Base-by-base conservation (phyloP, 2,329 filamentous ascomycete genomes). In the Botrytis hyacinthi region DNA sequence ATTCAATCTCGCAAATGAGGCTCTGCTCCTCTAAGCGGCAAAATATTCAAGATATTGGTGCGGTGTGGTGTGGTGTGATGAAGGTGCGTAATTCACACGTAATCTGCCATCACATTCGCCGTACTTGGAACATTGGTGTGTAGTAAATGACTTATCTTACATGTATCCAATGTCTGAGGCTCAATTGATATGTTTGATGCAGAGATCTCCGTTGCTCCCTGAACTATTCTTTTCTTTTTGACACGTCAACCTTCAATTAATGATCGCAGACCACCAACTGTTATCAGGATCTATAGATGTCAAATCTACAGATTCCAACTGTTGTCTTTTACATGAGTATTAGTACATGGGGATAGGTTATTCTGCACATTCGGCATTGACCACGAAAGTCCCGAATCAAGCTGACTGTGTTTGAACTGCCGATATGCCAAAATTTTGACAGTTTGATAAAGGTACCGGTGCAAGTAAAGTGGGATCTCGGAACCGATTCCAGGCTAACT, bases 351-450 rank as follows among this genome's bases (percentile, higher is more conserved):
- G 66, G n/a, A 44, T 69, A 32, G 10, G 1, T 18, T 26, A 9
- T 42, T 57, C 20, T 57, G 66, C 51, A 69, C 57, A 57, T 32
- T 48, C 35, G 66, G 29, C 26, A 69, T 59, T 48, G 18, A 69
- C 18, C 22, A 18, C 20, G 29, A 57, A 62, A 68, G 65, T 68
- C 65, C 65, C 35, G 65, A 40, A 29, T 57, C n/a, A 32, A n/a
- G 51, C 66, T 69, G 66, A 69, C 66, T 69, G 66, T 59, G 37
- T 40, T 57, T 59, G 40, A 32, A 57, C 48, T 69, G 35, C 66
- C 66, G 66, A 69, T 42, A 26, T 18, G n/a, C 42, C 35, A 37
- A 35, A 42, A 57, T 32, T 57, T 57, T 32, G 35, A 68, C 48
- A 2, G 5, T 16, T 68, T 12, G 10, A 18, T 68, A 7, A 29